phyloP scores from a whole-genome alignment of 2,329 filamentous ascomycete genomes.

The Chaetomium olivaceum region DNA sequence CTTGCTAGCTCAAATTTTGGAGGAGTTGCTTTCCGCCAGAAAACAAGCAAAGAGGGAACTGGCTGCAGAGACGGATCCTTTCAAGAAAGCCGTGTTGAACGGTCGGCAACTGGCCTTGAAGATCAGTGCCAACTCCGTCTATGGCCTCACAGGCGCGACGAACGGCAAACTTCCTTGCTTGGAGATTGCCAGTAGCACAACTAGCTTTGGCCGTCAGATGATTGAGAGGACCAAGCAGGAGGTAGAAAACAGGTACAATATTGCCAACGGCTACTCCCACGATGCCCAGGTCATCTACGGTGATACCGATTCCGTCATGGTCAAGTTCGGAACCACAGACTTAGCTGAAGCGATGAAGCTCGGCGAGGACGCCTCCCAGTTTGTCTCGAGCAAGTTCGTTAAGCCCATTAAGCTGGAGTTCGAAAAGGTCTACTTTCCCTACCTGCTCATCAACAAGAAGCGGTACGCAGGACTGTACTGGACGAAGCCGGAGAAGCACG shows the following conservation, averaged over 20 bases:
- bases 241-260: conserved; percentile 84
- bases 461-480: conserved; percentile 97
- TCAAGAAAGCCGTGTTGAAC: conserved; percentile 97
- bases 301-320: conserved; percentile 99
- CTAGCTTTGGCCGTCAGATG: conserved; percentile 96
- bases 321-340: conserved; percentile 92
- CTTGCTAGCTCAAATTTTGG: conserved; percentile 89
- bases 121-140: conserved; percentile 95
- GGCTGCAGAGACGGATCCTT: conserved; percentile 84
- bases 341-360: conserved; percentile 88
- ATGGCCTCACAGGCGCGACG: conserved; percentile 93
- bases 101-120: conserved; percentile 96
- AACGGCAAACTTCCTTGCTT: conserved; percentile 94
- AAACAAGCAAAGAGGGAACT: conserved; percentile 93
- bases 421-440: conserved; percentile 98
- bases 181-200: conserved; percentile 93
- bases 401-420: conserved; percentile 99
- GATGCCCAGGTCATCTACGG: conserved; percentile 98
- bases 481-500: conserved; percentile 91
- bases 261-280: conserved; percentile 91
- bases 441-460: conserved; percentile 99
- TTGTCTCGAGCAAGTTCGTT: conserved; percentile 87
- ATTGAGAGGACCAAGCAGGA: conserved; percentile 98
- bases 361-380: conserved; percentile 87
- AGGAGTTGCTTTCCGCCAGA: conserved; percentile 86